Evolutionary conservation across 75 land plant genomes (phyloP).

Genomic region (Sequoia sempervirens): DNA sequence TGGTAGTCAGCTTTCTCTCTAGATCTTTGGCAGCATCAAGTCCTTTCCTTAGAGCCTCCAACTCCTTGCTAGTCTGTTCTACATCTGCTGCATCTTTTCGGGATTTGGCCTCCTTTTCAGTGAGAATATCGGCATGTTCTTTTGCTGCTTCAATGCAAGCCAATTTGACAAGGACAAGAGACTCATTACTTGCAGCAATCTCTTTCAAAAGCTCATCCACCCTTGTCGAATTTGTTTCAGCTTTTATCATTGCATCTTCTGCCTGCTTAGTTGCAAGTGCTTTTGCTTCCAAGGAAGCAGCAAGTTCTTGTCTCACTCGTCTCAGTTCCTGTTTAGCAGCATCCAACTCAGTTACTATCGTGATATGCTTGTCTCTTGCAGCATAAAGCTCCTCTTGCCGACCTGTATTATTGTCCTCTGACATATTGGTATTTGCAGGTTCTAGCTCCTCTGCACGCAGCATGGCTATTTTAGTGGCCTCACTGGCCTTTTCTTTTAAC

Average conservation of each 20-base stretch:
- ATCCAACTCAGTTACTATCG: slow-evolving; percentile 44
- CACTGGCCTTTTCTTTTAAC: slow-evolving; percentile 37
- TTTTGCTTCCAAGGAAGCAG: slow-evolving; percentile 46
- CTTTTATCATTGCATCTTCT: slow-evolving; percentile 30
- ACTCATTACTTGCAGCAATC: slow-evolving; percentile 33
- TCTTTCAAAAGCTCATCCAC: slow-evolving; percentile 44
- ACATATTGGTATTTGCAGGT: slow-evolving; percentile 13
- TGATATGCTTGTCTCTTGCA: slow-evolving; percentile 29
- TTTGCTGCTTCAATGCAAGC: slow-evolving; percentile 47
- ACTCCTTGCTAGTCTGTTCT: slow-evolving; percentile 1
- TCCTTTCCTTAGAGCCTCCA: slow-evolving; percentile 19
- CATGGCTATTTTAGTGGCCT: slow-evolving; percentile 34
- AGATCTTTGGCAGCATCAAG: slow-evolving; percentile 19
- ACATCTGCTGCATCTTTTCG: slow-evolving; percentile 19
- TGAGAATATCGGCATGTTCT: slow-evolving; percentile 34
- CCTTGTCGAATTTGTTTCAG: slow-evolving; percentile 26
- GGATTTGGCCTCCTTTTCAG: slow-evolving; percentile 33
- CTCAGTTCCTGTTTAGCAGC: slow-evolving; percentile 55
- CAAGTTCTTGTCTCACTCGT: slow-evolving; percentile 39
- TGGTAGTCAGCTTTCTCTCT: slow-evolving; percentile 11
- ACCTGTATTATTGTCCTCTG: slow-evolving; percentile 8
- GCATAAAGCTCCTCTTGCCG: slow-evolving; percentile 38
- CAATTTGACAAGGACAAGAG: slow-evolving; percentile 43
- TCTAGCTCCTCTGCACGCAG: slow-evolving; percentile 40
- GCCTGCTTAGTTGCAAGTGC: slow-evolving; percentile 28